Conservation (phyloP, 2,329 filamentous ascomycete species). For the Apiospora pterosperma region DNA sequence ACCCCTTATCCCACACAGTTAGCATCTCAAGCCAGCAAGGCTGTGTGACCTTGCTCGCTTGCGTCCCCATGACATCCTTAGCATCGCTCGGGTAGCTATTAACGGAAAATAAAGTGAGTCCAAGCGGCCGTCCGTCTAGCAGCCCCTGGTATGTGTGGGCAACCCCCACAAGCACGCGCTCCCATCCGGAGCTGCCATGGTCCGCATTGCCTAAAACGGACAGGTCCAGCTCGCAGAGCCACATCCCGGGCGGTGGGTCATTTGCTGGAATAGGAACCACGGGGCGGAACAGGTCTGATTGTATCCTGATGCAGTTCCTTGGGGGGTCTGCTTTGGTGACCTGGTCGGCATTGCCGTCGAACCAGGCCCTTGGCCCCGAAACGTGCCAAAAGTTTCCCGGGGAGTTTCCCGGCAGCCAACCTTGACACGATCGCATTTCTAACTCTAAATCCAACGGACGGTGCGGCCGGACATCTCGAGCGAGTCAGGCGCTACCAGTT, state of each 20-base stretch:
- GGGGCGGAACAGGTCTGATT: background rate
- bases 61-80: background rate
- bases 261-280: background rate
- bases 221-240: background rate
- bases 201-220: constrained; percentile 3
- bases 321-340: background rate
- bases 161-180: background rate
- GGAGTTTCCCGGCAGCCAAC: no score
- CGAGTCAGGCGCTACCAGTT: no score
- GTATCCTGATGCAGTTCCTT: background rate
- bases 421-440: background rate
- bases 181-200: background rate
- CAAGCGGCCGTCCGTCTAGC: background rate
- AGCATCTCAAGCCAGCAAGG: background rate
- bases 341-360: background rate
- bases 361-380: background rate
- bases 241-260: background rate
- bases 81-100: background rate
- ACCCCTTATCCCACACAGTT: background rate
- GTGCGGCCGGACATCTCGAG: no score
- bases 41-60: background rate
- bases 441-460: no score
- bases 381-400: no score
- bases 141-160: background rate
- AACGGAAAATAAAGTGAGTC: background rate